phyloP scores from a whole-genome alignment of 2,329 filamentous ascomycete genomes.

The Scorias spongiosa region DNA sequence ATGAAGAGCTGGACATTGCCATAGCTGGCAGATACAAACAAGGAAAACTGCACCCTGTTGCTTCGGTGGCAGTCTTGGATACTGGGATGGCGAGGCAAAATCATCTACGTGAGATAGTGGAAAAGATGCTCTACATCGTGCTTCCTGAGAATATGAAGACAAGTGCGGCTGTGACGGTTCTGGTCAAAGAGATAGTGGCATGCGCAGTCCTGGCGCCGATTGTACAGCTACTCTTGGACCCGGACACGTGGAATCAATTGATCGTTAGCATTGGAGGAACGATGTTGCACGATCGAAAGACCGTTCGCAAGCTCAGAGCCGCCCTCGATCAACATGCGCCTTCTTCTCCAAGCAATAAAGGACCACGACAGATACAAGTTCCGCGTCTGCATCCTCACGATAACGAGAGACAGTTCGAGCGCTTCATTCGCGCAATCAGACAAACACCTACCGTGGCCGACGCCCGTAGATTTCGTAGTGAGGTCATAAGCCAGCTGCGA shows the following conservation, averaged over 20 bases:
- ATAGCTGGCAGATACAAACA: conserved; percentile 90
- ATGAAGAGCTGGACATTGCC: conserved; percentile 85
- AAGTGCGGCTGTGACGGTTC: conserved; percentile 63
- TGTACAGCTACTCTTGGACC: conserved; percentile 67
- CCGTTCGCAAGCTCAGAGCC: conserved; percentile 77
- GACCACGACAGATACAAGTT: conserved; percentile 42
- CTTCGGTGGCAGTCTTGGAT: conserved; percentile 67
- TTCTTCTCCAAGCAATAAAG: conserved; percentile 51
- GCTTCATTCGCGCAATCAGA: conserved; percentile 78
- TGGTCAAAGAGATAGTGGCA: conserved; percentile 80
- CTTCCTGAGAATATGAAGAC: conserved; percentile 59
- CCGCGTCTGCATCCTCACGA: conserved; percentile 70
- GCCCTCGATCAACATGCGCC: conserved; percentile 89
- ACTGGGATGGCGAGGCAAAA: conserved; percentile 76
- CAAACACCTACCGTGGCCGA: conserved; percentile 86
- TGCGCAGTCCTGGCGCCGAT: conserved; percentile 81
- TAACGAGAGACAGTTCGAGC: conserved; percentile 83
- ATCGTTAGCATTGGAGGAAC: conserved; percentile 65
- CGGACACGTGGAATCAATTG: conserved; percentile 93
- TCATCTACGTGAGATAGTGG: conserved; percentile 63
- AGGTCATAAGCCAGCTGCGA: conserved; percentile 82
- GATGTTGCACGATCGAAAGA: conserved; percentile 88
- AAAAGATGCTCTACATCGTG: conserved; percentile 56
- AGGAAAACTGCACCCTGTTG: conserved; percentile 76
- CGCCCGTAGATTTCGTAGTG: conserved; percentile 78